phyloP scores from a whole-genome alignment of 768 basidiomycete genomes.

The Tulasnella sp. region DNA sequence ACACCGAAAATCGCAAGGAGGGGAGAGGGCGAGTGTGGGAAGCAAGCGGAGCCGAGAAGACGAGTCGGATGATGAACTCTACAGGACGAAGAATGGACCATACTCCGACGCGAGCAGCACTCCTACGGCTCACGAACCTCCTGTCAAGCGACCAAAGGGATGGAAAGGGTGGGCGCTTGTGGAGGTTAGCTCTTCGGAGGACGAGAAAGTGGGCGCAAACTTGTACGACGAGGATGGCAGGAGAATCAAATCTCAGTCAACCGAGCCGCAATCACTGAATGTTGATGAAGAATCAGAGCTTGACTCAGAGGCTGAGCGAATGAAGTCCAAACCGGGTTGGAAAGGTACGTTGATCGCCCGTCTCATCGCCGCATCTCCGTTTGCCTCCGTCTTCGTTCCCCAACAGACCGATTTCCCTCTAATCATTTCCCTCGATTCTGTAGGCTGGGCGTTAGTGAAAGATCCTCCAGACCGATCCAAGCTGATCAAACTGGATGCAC shows the following conservation, averaged over 20 bases:
- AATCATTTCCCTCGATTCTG: neutral
- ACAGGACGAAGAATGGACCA: slow-evolving; percentile 7
- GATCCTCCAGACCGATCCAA: slow-evolving; percentile 25
- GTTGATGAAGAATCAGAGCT: slow-evolving; percentile 7
- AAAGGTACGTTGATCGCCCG: slow-evolving; percentile 21
- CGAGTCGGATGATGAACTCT: slow-evolving; percentile 9
- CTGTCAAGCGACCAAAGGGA: slow-evolving; percentile 19
- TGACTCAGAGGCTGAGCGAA: slow-evolving; percentile 19
- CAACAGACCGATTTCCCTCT: neutral
- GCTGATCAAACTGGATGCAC: slow-evolving; percentile 22
- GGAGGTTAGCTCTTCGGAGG: slow-evolving; percentile 18
- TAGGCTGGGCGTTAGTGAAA: slow-evolving; percentile 26
- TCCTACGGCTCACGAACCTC: slow-evolving; percentile 18
- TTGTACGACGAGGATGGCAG: slow-evolving; percentile 24
- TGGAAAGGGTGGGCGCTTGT: slow-evolving; percentile 27
- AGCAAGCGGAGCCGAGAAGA: slow-evolving; percentile 24
- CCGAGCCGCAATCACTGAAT: neutral
- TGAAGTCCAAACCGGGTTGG: slow-evolving; percentile 20
- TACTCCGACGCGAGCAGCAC: slow-evolving; percentile 27
- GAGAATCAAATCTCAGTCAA: neutral
- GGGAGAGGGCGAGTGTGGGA: slow-evolving; percentile 14
- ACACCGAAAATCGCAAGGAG: slow-evolving; percentile 18
- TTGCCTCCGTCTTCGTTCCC: neutral
- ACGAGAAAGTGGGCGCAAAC: neutral
- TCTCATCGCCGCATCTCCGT: neutral